These are phyloP conservation scores for Cylindrodendrum hubeiense DNA, from an alignment of 2,329 filamentous ascomycete genomes.

Conservation along the genomic window DNA sequence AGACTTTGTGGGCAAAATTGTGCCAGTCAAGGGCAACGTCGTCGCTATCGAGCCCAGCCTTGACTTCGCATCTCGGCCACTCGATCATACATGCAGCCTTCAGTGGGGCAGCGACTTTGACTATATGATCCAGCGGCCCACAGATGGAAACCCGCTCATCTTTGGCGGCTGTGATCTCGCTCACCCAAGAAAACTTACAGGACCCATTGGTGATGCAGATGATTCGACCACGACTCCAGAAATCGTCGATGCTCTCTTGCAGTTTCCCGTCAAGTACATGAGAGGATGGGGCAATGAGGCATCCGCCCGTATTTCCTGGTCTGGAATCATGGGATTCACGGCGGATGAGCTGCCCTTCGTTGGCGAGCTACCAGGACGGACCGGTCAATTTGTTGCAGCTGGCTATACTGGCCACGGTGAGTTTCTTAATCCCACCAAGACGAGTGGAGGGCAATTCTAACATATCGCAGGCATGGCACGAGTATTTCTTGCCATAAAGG, in stretches of 20 bases:
- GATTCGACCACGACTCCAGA: background rate
- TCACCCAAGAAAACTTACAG: background rate
- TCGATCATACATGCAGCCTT: background rate
- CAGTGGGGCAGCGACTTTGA: conserved; percentile 4
- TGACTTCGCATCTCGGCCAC: background rate
- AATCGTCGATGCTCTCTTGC: background rate
- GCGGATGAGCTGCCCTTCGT: background rate
- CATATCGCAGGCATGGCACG: background rate
- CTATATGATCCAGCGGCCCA: conserved; percentile 1
- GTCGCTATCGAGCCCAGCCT: background rate
- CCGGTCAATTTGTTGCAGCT: background rate
- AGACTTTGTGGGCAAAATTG: background rate
- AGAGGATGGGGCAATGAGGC: background rate
- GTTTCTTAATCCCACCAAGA: background rate
- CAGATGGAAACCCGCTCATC: background rate
- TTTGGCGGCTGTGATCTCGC: background rate
- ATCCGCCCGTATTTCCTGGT: background rate
- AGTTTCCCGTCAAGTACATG: background rate
- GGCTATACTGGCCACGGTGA: conserved; percentile 4
- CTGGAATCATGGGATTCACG: conserved; percentile 4
- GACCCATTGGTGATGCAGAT: background rate
- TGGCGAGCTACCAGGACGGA: background rate
- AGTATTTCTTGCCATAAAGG: background rate
- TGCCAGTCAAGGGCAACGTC: conserved; percentile 2
- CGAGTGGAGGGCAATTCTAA: background rate